Conservation (phyloP, 176 grass and related monocot genomes). For the Avena atlantica region DNA sequence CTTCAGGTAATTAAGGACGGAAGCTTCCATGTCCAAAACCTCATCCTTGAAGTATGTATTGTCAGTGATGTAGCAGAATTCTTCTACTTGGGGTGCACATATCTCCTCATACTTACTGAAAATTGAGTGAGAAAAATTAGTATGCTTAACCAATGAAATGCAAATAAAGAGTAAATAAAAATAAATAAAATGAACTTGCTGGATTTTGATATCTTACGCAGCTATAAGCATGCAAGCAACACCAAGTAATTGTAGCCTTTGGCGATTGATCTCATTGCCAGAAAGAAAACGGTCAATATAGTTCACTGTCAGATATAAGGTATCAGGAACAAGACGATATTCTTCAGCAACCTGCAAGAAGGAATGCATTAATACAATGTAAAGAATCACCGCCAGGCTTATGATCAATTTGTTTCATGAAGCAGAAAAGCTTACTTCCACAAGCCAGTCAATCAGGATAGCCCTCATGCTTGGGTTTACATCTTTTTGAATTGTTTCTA, state of each 20-base stretch:
- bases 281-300: conserved; percentile 95
- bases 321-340: conserved; percentile 95
- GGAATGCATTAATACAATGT: neutral
- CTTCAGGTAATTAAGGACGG: conserved; percentile 83
- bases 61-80: conserved; percentile 99
- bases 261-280: conserved; percentile 92
- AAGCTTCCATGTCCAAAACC: conserved; percentile 96
- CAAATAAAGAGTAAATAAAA: neutral
- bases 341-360: conserved; percentile 88
- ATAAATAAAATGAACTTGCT: neutral
- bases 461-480: conserved; percentile 93
- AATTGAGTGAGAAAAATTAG: conserved; percentile 23
- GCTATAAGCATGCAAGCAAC: conserved; percentile 98
- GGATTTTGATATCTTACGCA: conserved; percentile 68
- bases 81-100: conserved; percentile 98
- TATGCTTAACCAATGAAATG: conserved; percentile 22
- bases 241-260: conserved; percentile 92
- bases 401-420: neutral
- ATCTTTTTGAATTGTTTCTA: conserved; percentile 93
- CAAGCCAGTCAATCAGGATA: conserved; percentile 98
- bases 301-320: conserved; percentile 88
- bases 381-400: neutral
- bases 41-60: conserved; percentile 99
- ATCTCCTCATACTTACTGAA: conserved; percentile 98
- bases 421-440: conserved; percentile 70